Evolutionary conservation across 495 filamentous ascomycete species (phyloP), one percentile per base, ranked within the genome.

Genomic region (Melanomma pulvis-pyrius): DNA sequence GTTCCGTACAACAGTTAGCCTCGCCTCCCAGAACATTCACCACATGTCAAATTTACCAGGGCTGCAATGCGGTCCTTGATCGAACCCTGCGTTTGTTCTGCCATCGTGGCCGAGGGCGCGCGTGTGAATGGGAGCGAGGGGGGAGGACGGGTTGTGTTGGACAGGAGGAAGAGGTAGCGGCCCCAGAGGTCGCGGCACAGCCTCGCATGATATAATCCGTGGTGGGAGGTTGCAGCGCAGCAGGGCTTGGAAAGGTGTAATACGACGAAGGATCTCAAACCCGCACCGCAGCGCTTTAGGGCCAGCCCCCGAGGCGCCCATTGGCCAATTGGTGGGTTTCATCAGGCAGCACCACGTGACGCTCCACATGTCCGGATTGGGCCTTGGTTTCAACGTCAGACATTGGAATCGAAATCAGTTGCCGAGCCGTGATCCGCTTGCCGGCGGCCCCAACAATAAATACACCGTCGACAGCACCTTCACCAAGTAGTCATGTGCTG

Each of bases 21-120:
- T n/a, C n/a, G n/a, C n/a, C n/a, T n/a, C n/a, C n/a, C n/a, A n/a
- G n/a, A n/a, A n/a, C n/a, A n/a, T n/a, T n/a, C n/a, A n/a, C n/a
- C n/a, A n/a, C n/a, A n/a, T n/a, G n/a, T n/a, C 39, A 44, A 44
- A 65, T 87, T 87, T 48, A 88, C 74, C 24, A 82, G 79, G 48
- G 83, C n/a, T n/a, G n/a, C 83, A 62, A 89, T 87, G 52, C 86
- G 83, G 51, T 81, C 76, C 70, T 83, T 79, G 59, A 88, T 84
- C 30, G 51, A 54, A 26, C 15, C 34, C 32, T 25, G 30, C 12
- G 53, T 1, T 21, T 49, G 25, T 32, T 56, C 61, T 15, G 34
- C 51, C 61, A 56, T 59, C 8, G 49, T 46, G 30, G 59, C 15
- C 34, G 26, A 7, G 50, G 19, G 19, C 26, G 32, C 32, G 36